Base-by-base conservation (phyloP, 1,284 basidiomycete species). In the Tausonia pullulans region DNA sequence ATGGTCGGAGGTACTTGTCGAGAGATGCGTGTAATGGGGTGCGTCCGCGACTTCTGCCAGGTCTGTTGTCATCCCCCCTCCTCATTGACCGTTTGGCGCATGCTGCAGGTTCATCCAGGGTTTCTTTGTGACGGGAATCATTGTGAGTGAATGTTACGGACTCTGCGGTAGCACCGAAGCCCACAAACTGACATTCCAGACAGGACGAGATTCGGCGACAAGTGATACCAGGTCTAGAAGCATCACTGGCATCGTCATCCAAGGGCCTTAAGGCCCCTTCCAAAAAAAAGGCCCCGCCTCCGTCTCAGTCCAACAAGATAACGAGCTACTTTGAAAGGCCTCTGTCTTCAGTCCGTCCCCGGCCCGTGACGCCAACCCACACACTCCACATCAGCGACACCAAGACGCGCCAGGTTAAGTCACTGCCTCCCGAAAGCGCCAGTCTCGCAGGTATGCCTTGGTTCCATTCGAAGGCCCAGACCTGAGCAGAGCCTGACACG, bases 11-110 rank as follows among this genome's bases (percentile, higher is more conserved):
- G 65, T 11, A 63, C 49, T 50, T 66, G 65, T 27, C 14, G 65
- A 11, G 65, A 66, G 53, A 66, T 66, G 61, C 65, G 61, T 2
- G 65, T 66, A n/a, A 63, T 63, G 61, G 65, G 61, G 46, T 58
- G 40, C 41, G 43, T 16, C 57, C 27, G 1, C 13, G 5, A 6
- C 57, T 58, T 46, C 43, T 44, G 40, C 3, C 14, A 7, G 40
- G 57, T 41, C 2, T 45, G 8, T 43, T 27, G 27, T 27, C 27
- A 27, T 27, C 27, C 27, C 27, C 27, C 27, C 27, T 27, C 27
- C 27, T 27, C 27, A 27, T 27, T 27, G 27, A 27, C 27, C 27
- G 27, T 27, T 27, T 27, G 27, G 27, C 27, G 27, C 27, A 27
- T 27, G 27, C 27, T 44, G 4, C 11, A 49, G 57, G 3, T 63